These are phyloP conservation scores for Spizellomyces sp. DNA, from an alignment of 192 early-diverging fungal species.

Conservation along the genomic window DNA sequence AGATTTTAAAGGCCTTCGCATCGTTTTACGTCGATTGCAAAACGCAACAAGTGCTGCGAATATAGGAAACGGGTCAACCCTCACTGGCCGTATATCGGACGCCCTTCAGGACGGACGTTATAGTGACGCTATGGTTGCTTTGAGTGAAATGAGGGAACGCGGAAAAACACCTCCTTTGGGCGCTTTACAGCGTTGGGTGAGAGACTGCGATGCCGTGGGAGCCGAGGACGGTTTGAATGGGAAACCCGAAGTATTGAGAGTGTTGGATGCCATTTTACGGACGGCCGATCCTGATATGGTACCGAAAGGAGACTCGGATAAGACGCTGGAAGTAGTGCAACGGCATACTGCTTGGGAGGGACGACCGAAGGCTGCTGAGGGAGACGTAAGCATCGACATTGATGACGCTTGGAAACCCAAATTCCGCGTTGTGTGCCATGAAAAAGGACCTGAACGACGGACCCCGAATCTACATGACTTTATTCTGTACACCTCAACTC, in stretches of 20 bases:
- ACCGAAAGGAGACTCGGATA: slow-evolving; percentile 5
- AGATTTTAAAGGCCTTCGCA: slow-evolving; percentile 54
- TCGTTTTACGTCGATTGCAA: slow-evolving; percentile 53
- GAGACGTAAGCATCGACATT: not conserved
- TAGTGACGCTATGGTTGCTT: slow-evolving; percentile 52
- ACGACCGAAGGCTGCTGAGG: not conserved
- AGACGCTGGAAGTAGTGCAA: slow-evolving; percentile 8
- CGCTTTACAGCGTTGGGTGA: slow-evolving; percentile 66
- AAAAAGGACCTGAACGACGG: slow-evolving; percentile 59
- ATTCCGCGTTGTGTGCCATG: slow-evolving; percentile 56
- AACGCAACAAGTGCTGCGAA: slow-evolving; percentile 42
- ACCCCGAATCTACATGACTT: slow-evolving; percentile 63
- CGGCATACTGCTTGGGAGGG: slow-evolving; percentile 28
- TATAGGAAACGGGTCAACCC: slow-evolving; percentile 22
- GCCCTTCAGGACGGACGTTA: slow-evolving; percentile 56
- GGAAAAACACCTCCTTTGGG: slow-evolving; percentile 58
- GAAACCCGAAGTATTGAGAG: slow-evolving; percentile 51
- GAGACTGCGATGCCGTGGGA: slow-evolving; percentile 72
- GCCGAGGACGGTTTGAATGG: slow-evolving; percentile 30
- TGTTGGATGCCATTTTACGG: slow-evolving; percentile 65
- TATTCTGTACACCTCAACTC: slow-evolving; percentile 58
- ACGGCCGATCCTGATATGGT: slow-evolving; percentile 62
- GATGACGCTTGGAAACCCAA: slow-evolving; percentile 8
- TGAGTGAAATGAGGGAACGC: slow-evolving; percentile 57
- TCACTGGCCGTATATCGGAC: slow-evolving; percentile 53